Conservation (phyloP, 2,329 filamentous ascomycete genomes). For the Cladophialophora chaetospira region DNA sequence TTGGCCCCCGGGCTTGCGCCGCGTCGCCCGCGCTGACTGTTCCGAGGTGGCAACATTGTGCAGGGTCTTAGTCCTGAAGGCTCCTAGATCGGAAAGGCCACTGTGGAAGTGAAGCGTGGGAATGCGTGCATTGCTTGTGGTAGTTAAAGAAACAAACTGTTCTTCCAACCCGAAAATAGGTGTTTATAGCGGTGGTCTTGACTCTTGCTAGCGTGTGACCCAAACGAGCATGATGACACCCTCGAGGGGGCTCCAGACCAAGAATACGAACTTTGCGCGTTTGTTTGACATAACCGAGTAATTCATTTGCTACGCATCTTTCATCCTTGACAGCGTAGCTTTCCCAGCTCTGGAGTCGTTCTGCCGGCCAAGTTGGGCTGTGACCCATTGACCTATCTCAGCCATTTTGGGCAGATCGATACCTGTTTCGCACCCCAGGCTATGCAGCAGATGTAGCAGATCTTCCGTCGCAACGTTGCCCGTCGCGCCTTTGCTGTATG, state of each 20-base stretch:
- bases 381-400: slow-evolving; percentile 60
- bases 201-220: too few relatives aligned
- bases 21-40: too few relatives aligned
- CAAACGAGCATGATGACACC: too few relatives aligned
- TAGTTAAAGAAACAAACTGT: too few relatives aligned
- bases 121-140: too few relatives aligned
- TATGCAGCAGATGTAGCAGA: slow-evolving; percentile 61
- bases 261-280: background rate
- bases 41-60: too few relatives aligned
- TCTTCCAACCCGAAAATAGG: too few relatives aligned
- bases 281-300: slow-evolving; percentile 9
- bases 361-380: slow-evolving; percentile 52
- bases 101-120: too few relatives aligned
- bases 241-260: background rate
- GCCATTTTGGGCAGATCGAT: slow-evolving; percentile 58
- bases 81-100: too few relatives aligned
- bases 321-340: slow-evolving; percentile 48
- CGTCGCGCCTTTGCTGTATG: slow-evolving; percentile 66
- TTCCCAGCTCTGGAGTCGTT: slow-evolving; percentile 59
- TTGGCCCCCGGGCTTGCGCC: too few relatives aligned
- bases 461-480: slow-evolving; percentile 68
- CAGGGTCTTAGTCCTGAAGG: too few relatives aligned
- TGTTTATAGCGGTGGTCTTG: too few relatives aligned
- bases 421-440: slow-evolving; percentile 62
- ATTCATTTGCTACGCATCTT: slow-evolving; percentile 18